Base-by-base conservation (phyloP, 2,329 filamentous ascomycete species). In the Aspergillus ruber region DNA sequence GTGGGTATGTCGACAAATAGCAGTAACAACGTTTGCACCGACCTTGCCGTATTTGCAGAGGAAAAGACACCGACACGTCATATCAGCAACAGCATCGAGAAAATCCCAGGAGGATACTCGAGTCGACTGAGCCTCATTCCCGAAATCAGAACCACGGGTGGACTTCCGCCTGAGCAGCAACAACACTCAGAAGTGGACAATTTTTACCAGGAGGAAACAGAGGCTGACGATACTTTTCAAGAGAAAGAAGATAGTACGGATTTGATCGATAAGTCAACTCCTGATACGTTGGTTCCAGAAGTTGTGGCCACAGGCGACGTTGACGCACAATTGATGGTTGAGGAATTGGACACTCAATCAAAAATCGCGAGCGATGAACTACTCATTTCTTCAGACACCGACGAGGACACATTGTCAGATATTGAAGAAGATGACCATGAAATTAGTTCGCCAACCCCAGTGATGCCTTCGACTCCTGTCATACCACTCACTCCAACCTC, bases 391-490 rank as follows among this genome's bases (percentile, higher is more conserved):
- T 7, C 23, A 33, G 43, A 44, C 15, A n/a, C 43, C 20, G 18
- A 39, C 43, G 12, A 44, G 7, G 10, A 39, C 35, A 12, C 50
- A 2, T 6, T 1, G 6, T 36, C n/a, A 53, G 54, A 18, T 3
- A 7, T 9, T 12, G 33, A 36, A n/a, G n/a, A 8, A n/a, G 3
- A 36, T 10, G 17, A 10, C 6, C 33, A 5, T 36, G 33, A 18
- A 9, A n/a, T 36, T 12, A 10, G 25, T 10, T 29, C 25, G n/a
- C 6, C n/a, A 36, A 17, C n/a, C 17, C 17, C 17, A 18, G 33
- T 15, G 17, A 18, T 9, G 8, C 9, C 33, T 36, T 36, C 33
- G 33, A 36, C 17, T 15, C n/a, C n/a, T 36, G 33, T 8, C 33
- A n/a, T 36, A 18, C n/a, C n/a, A n/a, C 33, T 10, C 17, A 36